These are phyloP conservation scores for Dittrichia graveolens DNA, from an alignment of 129 eudicot genomes.

Conservation along the genomic window DNA sequence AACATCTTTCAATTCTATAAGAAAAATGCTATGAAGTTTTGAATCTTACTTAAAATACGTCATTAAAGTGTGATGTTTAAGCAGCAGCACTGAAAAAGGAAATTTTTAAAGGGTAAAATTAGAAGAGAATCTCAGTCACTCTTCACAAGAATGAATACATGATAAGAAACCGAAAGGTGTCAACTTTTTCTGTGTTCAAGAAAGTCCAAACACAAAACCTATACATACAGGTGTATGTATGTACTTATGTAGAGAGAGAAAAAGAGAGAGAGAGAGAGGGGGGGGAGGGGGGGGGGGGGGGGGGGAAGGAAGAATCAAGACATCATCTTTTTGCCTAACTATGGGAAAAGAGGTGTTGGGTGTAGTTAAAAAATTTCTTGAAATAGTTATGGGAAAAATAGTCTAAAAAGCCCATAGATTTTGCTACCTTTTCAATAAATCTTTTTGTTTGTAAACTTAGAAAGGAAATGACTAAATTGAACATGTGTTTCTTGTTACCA, in stretches of 20 bases:
- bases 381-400: conserved; percentile 32
- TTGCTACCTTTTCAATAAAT: conserved; percentile 27
- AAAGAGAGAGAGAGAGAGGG: conserved; percentile 21
- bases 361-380: conserved; percentile 35
- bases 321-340: conserved; percentile 33
- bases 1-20: conserved; percentile 18
- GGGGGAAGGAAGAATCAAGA: conserved; percentile 23
- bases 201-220: conserved; percentile 37
- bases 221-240: conserved; percentile 30
- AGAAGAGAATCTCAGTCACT: conserved; percentile 50
- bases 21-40: conserved; percentile 5
- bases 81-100: conserved; percentile 29
- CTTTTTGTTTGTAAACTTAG: conserved; percentile 36
- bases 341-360: conserved; percentile 30
- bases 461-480: conserved; percentile 25
- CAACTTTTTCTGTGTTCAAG: conserved; percentile 41
- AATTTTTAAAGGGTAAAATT: conserved; percentile 27
- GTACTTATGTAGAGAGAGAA: conserved; percentile 8
- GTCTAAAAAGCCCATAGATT: conserved; percentile 39
- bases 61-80: conserved; percentile 9
- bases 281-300: neutral
- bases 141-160: conserved; percentile 43
- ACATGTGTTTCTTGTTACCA: conserved; percentile 31
- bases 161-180: conserved; percentile 43
- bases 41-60: conserved; percentile 12